Percentiles rank a stretch among this genome's conserved stretches.
These are phyloP conservation scores for Dissophora globulifera DNA, from an alignment of 192 early-diverging fungal genomes.

Conservation along the genomic window DNA sequence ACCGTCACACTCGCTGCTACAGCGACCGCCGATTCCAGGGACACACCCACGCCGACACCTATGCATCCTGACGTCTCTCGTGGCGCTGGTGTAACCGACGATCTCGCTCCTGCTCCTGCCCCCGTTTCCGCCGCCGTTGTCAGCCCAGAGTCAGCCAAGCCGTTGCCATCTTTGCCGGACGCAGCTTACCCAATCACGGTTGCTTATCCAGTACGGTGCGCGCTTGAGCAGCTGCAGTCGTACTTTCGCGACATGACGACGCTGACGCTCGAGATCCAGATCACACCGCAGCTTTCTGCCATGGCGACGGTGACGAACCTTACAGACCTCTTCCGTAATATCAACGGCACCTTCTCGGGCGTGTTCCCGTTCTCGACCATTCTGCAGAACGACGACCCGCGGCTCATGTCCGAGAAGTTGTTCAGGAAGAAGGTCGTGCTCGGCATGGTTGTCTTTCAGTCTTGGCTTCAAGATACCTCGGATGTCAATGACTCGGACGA, in stretches of 20 bases:
- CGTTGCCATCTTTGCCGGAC: slow-evolving; percentile 36
- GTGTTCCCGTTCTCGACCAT: slow-evolving; percentile 30
- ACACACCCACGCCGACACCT: neutral
- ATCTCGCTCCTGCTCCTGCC: neutral
- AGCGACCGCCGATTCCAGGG: neutral
- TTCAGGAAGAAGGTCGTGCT: slow-evolving; percentile 13
- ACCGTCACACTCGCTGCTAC: too few relatives aligned
- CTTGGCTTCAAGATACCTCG: slow-evolving; percentile 45
- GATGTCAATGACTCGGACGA: slow-evolving; percentile 44
- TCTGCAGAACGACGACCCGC: slow-evolving; percentile 17
- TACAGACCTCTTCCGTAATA: slow-evolving; percentile 30
- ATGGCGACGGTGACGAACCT: slow-evolving; percentile 31
- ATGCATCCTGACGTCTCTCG: neutral
- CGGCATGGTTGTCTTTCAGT: slow-evolving; percentile 44
- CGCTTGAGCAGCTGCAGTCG: slow-evolving; percentile 26
- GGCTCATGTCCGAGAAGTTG: slow-evolving; percentile 1
- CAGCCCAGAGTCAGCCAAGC: slow-evolving; percentile 7
- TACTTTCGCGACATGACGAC: slow-evolving; percentile 43
- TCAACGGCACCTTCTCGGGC: slow-evolving; percentile 43
- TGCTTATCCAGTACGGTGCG: slow-evolving; percentile 42
- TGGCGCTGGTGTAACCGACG: neutral
- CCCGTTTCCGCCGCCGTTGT: neutral
- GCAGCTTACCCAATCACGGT: slow-evolving; percentile 40
- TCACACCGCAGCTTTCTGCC: slow-evolving; percentile 24
- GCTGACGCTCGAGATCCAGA: slow-evolving; percentile 36